Evolutionary conservation across 495 filamentous ascomycete genomes (phyloP), one percentile per base, ranked within the genome.

Genomic region (Articulospora tetracladia): DNA sequence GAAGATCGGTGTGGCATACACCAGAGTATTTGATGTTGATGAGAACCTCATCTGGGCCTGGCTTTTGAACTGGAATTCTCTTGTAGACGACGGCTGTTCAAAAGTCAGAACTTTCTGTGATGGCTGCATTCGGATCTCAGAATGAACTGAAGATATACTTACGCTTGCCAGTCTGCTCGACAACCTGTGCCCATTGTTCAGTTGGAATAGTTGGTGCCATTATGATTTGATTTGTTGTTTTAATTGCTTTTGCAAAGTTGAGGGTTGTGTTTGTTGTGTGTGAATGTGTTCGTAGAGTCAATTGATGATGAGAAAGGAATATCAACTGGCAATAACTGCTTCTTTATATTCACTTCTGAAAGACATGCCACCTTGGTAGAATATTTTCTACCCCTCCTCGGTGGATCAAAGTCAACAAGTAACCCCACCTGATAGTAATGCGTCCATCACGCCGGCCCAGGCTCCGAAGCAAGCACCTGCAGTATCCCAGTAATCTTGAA

Each of bases 11-110:
- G 78, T 96, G 92, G 79, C 93, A 96, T 59, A 97, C 92, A 69
- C 93, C 93, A 7, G 90, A 88, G 82, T 87, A 97, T 72, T 90
- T 90, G 78, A 97, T 86, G 76, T 95, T 91, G 72, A 97, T 76
- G 39, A 96, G 83, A 63, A 97, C 88, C 73, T 97, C 88, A 75
- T 95, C 91, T 1, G 92, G 85, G 3, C 85, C 88, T 3, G 93
- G 92, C 66, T 83, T 81, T 52, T 80, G 80, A 50, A 95, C 91
- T 62, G 85, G 83, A 68, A 96, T 92, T 72, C 90, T 79, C 74
- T 96, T 95, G 83, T 88, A 92, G 53, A 85, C 71, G 55, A 86
- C 77, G 11, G 87, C 79, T 83, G 34, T 19, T 23, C n/a, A 19
- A 13, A 27, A 27, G 24, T 66, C 8, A 53, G 24, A 25, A 57